These are phyloP conservation scores for Nakaseomyces sp. DNA, from an alignment of 1,139 yeast species.

Conservation along the genomic window DNA sequence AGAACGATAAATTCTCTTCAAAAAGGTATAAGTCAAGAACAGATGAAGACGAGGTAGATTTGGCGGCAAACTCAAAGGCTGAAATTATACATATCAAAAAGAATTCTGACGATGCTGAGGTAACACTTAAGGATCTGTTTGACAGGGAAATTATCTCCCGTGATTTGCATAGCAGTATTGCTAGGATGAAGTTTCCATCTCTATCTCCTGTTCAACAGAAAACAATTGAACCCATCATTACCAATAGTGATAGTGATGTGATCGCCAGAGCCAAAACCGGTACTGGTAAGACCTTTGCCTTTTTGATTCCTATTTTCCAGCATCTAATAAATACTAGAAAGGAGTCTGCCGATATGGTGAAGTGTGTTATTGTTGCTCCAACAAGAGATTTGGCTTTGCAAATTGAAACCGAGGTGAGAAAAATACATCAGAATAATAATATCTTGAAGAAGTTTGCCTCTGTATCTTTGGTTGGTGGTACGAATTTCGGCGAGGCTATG, in stretches of 20 bases:
- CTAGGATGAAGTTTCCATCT: constrained; percentile 37
- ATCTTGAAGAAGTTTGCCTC: constrained; percentile 33
- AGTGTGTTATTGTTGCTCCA: constrained; percentile 72
- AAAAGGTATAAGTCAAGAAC: background rate
- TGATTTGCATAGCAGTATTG: constrained; percentile 32
- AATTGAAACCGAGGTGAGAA: constrained; percentile 57
- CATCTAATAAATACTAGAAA: constrained; percentile 35
- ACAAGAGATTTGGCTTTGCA: constrained; percentile 90
- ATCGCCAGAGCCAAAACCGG: constrained; percentile 92
- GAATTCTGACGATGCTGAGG: constrained; percentile 8
- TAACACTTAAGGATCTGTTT: constrained; percentile 22
- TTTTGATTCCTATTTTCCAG: constrained; percentile 70
- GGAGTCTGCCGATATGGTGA: constrained; percentile 31
- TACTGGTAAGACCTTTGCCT: constrained; percentile 90
- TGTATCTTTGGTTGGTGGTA: constrained; percentile 45
- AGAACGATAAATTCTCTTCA: background rate
- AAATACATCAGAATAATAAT: constrained; percentile 32
- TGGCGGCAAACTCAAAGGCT: background rate
- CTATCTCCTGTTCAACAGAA: constrained; percentile 77
- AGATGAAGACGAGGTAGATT: background rate
- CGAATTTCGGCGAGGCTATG: constrained; percentile 35
- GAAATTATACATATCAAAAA: background rate
- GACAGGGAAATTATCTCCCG: constrained; percentile 22
- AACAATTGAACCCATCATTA: constrained; percentile 58
- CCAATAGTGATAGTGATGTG: constrained; percentile 47